These are phyloP conservation scores for Penicillium longicatenatum DNA, from an alignment of 495 filamentous ascomycete species.

Conservation along the genomic window DNA sequence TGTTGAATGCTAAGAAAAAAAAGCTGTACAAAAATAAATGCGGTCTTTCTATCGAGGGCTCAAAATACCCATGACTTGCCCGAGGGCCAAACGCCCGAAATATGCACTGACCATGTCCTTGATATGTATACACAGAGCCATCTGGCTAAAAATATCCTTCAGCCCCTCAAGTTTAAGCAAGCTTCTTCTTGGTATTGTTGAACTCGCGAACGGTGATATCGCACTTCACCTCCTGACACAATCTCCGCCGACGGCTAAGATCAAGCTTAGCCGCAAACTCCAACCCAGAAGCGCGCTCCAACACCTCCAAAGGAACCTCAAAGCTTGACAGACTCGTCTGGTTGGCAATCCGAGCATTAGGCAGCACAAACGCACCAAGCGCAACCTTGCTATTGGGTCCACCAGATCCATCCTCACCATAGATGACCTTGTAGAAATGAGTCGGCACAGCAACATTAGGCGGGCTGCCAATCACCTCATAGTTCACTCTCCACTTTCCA, in stretches of 20 bases:
- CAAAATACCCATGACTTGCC: conserved; percentile 15
- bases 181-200: conserved; percentile 45
- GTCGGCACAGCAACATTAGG: conserved; percentile 96
- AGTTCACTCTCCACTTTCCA: conserved; percentile 91
- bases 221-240: conserved; percentile 86
- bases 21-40: not conserved
- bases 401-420: conserved; percentile 79
- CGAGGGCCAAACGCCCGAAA: conserved; percentile 25
- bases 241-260: conserved; percentile 65
- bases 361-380: conserved; percentile 91
- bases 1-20: conserved; percentile 51
- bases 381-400: conserved; percentile 68
- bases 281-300: conserved; percentile 88
- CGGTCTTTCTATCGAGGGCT: conserved; percentile 2
- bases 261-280: conserved; percentile 86
- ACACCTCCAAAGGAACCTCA: conserved; percentile 88
- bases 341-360: conserved; percentile 89
- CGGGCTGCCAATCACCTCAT: conserved; percentile 95
- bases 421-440: conserved; percentile 98
- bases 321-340: conserved; percentile 83
- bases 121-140: conserved; percentile 31
- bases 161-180: not conserved
- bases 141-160: not conserved
- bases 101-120: conserved; percentile 27
- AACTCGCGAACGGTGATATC: conserved; percentile 78